These are phyloP conservation scores for Mortierella sp. DNA, from an alignment of 371 early-diverging fungal species.

Conservation along the genomic window DNA sequence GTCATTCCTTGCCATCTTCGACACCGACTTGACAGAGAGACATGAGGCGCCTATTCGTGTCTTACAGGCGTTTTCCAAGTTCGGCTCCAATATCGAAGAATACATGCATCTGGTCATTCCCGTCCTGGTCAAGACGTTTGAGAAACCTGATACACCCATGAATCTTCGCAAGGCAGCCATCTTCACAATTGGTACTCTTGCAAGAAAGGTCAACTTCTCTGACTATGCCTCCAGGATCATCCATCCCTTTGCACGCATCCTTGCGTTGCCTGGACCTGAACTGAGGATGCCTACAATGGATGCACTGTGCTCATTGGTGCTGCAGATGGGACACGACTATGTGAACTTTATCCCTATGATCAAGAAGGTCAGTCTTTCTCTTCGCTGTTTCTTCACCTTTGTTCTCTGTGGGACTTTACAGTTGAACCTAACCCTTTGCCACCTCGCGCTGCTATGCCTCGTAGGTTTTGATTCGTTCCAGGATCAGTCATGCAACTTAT, in stretches of 20 bases:
- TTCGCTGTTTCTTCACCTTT: too few species aligned
- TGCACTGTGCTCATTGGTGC: conserved; percentile 82
- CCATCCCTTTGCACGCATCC: conserved; percentile 85
- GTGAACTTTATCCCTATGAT: conserved; percentile 90
- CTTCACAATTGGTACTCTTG: conserved; percentile 81
- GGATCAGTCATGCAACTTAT: conserved; percentile 31
- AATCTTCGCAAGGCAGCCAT: conserved; percentile 80
- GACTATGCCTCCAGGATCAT: conserved; percentile 93
- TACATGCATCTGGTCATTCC: conserved; percentile 94
- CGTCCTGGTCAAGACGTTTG: conserved; percentile 84
- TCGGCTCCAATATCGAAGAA: conserved; percentile 92
- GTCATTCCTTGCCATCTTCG: conserved; percentile 80
- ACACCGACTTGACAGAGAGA: conserved; percentile 79
- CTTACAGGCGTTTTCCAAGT: conserved; percentile 84
- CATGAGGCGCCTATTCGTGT: conserved; percentile 81
- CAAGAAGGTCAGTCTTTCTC: conserved; percentile 65
- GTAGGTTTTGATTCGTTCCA: conserved; percentile 25
- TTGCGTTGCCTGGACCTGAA: conserved; percentile 69
- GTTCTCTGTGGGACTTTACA: neutral
- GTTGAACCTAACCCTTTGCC: neutral
- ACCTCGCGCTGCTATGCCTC: neutral
- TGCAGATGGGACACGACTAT: conserved; percentile 90
- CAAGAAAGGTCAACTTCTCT: conserved; percentile 82
- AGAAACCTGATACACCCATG: conserved; percentile 73
- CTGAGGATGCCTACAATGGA: conserved; percentile 82